Evolutionary conservation across 768 basidiomycete genomes (phyloP).

Genomic region (Trametes maxima): DNA sequence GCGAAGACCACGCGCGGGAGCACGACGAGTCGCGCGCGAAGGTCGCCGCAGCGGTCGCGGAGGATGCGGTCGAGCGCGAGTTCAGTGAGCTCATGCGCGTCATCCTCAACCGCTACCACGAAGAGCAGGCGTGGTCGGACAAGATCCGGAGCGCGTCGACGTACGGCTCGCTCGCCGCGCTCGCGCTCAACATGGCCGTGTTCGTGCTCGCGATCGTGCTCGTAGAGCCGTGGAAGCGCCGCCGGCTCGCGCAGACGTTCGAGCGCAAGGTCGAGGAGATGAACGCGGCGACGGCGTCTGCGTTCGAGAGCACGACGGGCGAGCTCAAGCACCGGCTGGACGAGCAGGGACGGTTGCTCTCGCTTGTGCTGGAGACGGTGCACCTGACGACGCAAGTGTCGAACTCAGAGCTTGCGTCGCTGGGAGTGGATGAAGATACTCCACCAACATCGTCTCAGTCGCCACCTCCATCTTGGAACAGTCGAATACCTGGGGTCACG

Average conservation of each 20-base stretch:
- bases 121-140: constrained; percentile 99
- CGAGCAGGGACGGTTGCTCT: constrained; percentile 45
- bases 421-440: constrained; percentile 22
- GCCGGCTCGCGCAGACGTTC: constrained; percentile 82
- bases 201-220: constrained; percentile 88
- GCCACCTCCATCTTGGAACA: constrained; percentile 5
- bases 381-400: constrained; percentile 18
- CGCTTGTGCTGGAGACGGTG: constrained; percentile 32
- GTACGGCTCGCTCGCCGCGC: constrained; percentile 84
- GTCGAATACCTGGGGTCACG: constrained; percentile 11
- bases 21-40: constrained; percentile 78
- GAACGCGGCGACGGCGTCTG: constrained; percentile 30
- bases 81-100: constrained; percentile 86
- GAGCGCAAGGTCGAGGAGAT: constrained; percentile 74
- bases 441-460: neutral
- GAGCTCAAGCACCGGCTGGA: constrained; percentile 52
- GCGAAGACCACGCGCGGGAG: constrained; percentile 86
- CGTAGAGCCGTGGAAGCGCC: constrained; percentile 97
- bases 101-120: constrained; percentile 93
- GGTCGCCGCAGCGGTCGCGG: constrained; percentile 62
- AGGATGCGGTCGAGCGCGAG: constrained; percentile 81
- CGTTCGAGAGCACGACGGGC: constrained; percentile 51
- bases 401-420: constrained; percentile 2
- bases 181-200: constrained; percentile 86
- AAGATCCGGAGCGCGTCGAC: constrained; percentile 96